These are phyloP conservation scores for Hypoxylon sp. DNA, from an alignment of 2,329 filamentous ascomycete species.

Conservation along the genomic window DNA sequence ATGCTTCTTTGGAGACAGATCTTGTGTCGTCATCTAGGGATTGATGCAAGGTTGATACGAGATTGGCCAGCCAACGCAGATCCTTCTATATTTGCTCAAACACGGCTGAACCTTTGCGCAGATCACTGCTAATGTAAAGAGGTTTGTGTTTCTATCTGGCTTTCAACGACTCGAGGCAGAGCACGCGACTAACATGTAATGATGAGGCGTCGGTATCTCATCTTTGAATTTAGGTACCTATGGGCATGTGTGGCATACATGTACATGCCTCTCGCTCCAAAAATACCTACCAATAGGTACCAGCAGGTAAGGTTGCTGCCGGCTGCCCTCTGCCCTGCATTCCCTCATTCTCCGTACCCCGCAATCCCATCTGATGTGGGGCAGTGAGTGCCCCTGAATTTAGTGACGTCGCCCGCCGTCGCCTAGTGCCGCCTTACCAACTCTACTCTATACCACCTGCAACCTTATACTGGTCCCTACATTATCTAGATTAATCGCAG, in stretches of 20 bases:
- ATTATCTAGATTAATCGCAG: slow-evolving; percentile 15
- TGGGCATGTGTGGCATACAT: no score
- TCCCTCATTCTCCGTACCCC: neutral
- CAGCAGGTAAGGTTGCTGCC: slow-evolving; percentile 4
- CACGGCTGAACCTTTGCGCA: neutral
- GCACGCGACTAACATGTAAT: neutral
- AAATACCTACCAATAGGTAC: neutral
- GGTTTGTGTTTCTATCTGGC: neutral
- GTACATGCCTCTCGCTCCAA: neutral
- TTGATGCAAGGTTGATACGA: neutral
- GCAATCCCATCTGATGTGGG: slow-evolving; percentile 13
- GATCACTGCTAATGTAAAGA: slow-evolving; percentile 2
- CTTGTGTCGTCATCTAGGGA: neutral
- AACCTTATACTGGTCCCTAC: slow-evolving; percentile 1
- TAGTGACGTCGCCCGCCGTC: slow-evolving; percentile 25
- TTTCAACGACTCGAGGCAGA: neutral
- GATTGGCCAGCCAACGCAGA: slow-evolving; percentile 2
- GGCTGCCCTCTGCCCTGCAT: neutral
- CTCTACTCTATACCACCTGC: neutral
- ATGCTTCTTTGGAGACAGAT: slow-evolving; percentile 15
- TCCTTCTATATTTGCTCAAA: slow-evolving; percentile 18
- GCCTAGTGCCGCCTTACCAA: slow-evolving; percentile 8
- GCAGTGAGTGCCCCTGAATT: slow-evolving; percentile 22
- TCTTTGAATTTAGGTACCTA: neutral
- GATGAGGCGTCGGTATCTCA: no score